Base-by-base conservation (phyloP, 768 basidiomycete species). In the Hygrocybe punicea region DNA sequence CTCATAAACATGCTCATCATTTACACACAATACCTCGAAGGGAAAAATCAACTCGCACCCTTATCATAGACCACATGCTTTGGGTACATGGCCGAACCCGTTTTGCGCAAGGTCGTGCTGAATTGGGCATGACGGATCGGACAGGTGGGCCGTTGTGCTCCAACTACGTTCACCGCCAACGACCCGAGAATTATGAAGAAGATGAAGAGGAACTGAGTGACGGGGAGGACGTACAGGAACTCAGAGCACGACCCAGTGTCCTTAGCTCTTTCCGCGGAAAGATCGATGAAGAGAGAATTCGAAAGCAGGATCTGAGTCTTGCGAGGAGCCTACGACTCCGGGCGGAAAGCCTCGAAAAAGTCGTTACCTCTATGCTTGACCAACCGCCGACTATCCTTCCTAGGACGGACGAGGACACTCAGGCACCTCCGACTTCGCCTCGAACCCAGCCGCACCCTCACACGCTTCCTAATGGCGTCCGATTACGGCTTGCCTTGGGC, bases 1-100 rank as follows among this genome's bases (percentile, higher is more conserved):
- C 91, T 1, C 91, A 93, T 71, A 90, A 87, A 62, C 89, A 92
- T 77, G 91, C 91, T 0, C 91, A 93, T 68, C 89, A 93, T 67
- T 72, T 93, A 1, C 91, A 93, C 67, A 84, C 88, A 2, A 92
- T 93, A 33, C 91, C 91, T 2, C 91, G 89, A 2, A 75, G 89
- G 37, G 91, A 93, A 71, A 93, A 93, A 76, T 89, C 87, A n/a
- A 92, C 91, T 7, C 78, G 90, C 33, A 93, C 90, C 9, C 77
- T 93, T 56, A 93, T 93, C 63, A 84, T 93, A 55, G 91, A 93
- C 70, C 88, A 93, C 70, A 84, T 91, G 79, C 75, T 92, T 49
- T 93, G 88, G 89, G 87, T 86, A 6, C 91, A 93, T 70, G 80
- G 80, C 79, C 78, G 86, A 60, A 90, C 90, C 13, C 81, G 91